Base-by-base conservation (phyloP, 495 filamentous ascomycete genomes). In the Xylaria bambusicola region DNA sequence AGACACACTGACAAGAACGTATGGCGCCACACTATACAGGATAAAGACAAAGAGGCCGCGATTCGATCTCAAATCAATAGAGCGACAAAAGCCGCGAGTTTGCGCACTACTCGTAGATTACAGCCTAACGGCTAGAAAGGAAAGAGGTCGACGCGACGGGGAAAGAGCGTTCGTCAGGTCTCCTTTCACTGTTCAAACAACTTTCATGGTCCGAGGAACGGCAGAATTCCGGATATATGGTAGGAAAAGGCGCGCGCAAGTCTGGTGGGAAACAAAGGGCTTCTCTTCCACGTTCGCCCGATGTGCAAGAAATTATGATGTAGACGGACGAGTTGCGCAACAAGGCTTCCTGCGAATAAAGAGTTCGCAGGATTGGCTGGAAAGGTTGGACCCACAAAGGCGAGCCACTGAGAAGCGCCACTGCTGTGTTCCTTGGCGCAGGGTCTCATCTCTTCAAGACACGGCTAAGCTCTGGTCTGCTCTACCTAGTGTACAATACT, bases 131-230 rank as follows among this genome's bases (percentile, higher is more conserved):
- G 27, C 40, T 13, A 18, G 12, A 17, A 24, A 3, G 20, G 8
- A 29, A 44, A 54, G 12, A 15, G 17, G 26, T n/a, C 53, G 53
- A 56, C 53, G 38, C 52, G 40, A 38, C 41, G 20, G 17, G n/a
- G 12, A 24, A 17, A n/a, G 17, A 47, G 47, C 21, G n/a, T 17
- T 44, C 7, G 3, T 21, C 26, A 54, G 20, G 18, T 41, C n/a
- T 42, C 21, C 13, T 27, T 20, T 24, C 42, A 24, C 10, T 5
- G 27, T 7, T 55, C 12, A 29, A n/a, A 20, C 41, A 38, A 13
- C 40, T 35, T 21, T 4, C 18, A 26, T 21, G 29, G 20, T 26
- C 17, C 38, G 3, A 15, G 15, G 36, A 13, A 5, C 20, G 21
- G 10, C 15, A 54, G 52, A n/a, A n/a, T 15, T 20, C 38, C 24